phyloP scores from a whole-genome alignment of 2,329 filamentous ascomycete genomes.

The Pezicula neosporulosa region DNA sequence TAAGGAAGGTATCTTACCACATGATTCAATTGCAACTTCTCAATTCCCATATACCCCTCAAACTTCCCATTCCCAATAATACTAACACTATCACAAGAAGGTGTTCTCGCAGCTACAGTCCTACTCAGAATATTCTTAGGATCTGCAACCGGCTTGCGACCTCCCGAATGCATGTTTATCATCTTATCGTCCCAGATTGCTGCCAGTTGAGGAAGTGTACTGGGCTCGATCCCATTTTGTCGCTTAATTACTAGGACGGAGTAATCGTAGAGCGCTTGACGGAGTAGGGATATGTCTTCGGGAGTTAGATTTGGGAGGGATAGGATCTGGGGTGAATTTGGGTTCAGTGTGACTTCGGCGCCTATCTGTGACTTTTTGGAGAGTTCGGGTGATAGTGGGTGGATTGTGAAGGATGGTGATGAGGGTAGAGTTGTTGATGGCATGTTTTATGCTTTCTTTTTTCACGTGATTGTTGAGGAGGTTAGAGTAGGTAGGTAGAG shows the following conservation, averaged over 20 bases:
- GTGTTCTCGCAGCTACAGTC: conserved; percentile 5
- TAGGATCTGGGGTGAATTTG: neutral
- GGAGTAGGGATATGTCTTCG: conserved; percentile 2
- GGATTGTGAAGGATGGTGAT: neutral
- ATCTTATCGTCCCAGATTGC: conserved; percentile 7
- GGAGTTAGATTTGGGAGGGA: neutral
- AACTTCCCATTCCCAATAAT: conserved; percentile 11
- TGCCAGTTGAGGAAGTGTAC: conserved; percentile 3
- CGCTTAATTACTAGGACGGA: conserved; percentile 9
- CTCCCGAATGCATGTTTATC: conserved; percentile 4
- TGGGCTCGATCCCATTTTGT: conserved; percentile 10
- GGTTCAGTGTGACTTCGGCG: neutral
- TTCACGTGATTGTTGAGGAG: no score
- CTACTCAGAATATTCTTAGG: conserved; percentile 7
- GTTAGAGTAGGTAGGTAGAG: no score
- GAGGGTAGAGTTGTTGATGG: neutral
- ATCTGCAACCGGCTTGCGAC: conserved; percentile 3
- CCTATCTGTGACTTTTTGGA: neutral
- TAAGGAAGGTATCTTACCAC: neutral
- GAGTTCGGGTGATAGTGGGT: neutral
- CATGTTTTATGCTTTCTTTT: no score
- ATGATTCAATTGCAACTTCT: conserved; percentile 1
- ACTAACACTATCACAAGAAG: neutral
- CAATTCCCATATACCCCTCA: conserved; percentile 6
- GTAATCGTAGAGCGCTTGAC: conserved; percentile 11